phyloP scores from a whole-genome alignment of 352 stramenopile species.

The Phytopythium sindhum region DNA sequence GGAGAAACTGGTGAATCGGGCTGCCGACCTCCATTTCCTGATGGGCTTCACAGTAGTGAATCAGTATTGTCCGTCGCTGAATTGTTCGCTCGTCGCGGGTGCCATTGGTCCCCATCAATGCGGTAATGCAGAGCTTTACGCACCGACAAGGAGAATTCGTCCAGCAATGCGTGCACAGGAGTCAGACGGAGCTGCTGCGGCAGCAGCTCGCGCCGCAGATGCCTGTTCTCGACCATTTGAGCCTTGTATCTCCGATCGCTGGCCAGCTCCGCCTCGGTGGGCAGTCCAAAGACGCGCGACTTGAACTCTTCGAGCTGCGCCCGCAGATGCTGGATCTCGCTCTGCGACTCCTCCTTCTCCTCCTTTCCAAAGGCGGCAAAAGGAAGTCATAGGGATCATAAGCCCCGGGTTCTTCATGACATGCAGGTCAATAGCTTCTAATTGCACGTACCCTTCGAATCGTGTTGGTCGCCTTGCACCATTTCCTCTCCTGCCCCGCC shows the following conservation, averaged over 20 bases:
- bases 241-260: conserved; percentile 1
- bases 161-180: conserved; percentile 14
- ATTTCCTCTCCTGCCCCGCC: conserved; percentile 10
- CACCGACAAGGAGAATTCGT: conserved; percentile 16
- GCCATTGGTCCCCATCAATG: no score
- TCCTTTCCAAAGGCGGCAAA: no score
- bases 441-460: conserved; percentile 11
- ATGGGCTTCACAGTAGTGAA: not conserved
- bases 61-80: not conserved
- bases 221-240: conserved; percentile 2
- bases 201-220: conserved; percentile 7
- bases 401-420: no score
- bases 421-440: no score
- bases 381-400: no score
- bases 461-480: conserved; percentile 25
- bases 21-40: conserved; percentile 7
- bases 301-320: conserved; percentile 18
- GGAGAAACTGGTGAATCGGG: conserved; percentile 25
- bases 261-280: conserved; percentile 2
- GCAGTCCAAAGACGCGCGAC: conserved; percentile 6
- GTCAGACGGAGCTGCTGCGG: conserved; percentile 11
- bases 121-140: not conserved
- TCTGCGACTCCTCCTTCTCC: conserved; percentile 17
- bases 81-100: no score
- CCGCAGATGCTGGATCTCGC: conserved; percentile 17